Evolutionary conservation across 73 alveolate species (phyloP).

Genomic region (Tetrahymena thermophila): DNA sequence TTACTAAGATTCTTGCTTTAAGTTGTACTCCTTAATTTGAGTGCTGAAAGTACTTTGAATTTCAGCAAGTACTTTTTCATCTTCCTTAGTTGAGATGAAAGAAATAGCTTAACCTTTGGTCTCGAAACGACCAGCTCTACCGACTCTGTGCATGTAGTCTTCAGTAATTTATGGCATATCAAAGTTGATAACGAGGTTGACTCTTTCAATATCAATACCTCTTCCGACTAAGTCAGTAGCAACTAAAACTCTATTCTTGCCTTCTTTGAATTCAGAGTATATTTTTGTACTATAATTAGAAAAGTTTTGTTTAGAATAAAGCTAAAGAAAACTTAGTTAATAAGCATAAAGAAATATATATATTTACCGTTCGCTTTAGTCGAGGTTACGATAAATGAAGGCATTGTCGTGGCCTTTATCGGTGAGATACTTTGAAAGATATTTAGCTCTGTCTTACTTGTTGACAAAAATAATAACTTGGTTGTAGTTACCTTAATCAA

Average conservation of each 20-base stretch:
- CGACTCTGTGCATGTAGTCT: constrained; percentile 94
- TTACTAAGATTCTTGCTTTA: neutral
- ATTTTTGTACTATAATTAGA: neutral
- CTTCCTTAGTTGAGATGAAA: constrained; percentile 81
- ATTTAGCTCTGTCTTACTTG: constrained; percentile 31
- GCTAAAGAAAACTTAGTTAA: neutral
- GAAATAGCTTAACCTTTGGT: constrained; percentile 96
- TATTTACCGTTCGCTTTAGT: neutral
- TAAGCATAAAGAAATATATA: neutral
- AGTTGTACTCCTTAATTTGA: constrained; percentile 57
- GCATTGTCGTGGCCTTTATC: constrained; percentile 22
- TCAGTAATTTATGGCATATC: constrained; percentile 83
- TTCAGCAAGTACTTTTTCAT: constrained; percentile 71
- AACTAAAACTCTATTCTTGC: constrained; percentile 95
- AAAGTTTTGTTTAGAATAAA: neutral
- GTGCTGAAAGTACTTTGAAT: constrained; percentile 79
- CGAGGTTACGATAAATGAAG: neutral
- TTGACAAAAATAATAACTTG: constrained; percentile 34
- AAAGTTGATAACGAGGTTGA: constrained; percentile 97
- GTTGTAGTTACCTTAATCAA: constrained; percentile 24
- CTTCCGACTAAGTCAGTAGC: constrained; percentile 99
- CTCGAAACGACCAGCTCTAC: constrained; percentile 99
- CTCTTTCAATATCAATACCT: constrained; percentile 99
- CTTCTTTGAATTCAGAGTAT: constrained; percentile 70
- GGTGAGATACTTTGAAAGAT: constrained; percentile 9